Base-by-base conservation (phyloP, 163 green algal species). In the Chlamydomonas reinhardtii region DNA sequence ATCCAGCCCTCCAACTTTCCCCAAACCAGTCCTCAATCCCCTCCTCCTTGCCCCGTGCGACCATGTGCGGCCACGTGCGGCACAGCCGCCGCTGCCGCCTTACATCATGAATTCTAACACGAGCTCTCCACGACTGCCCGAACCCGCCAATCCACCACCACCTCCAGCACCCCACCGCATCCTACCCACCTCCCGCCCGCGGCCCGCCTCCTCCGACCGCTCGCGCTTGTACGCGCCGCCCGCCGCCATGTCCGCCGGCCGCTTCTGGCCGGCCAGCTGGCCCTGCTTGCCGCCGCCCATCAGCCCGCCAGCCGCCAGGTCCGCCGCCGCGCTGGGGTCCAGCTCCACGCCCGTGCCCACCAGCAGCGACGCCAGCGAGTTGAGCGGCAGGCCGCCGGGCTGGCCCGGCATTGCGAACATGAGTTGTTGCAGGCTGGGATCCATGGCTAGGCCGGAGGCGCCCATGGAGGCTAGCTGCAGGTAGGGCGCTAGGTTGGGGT, bases 171-270 rank as follows among this genome's bases (percentile, higher is more conserved):
- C 48, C 48, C 2, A 1, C 48, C 48, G 11, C 14, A 9, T 2
- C 48, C 48, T 17, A 17, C 48, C 48, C 80, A 86, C 80, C 80
- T 86, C 80, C 8, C 80, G 69, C 17, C 32, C 37, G 14, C 80
- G 80, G 27, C 80, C 80, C 48, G 48, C 48, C 70, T 86, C 80
- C 80, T 86, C 80, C 2, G 80, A 86, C 17, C 80, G 80, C 70
- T 86, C 80, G 17, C 80, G 69, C 80, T 86, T 86, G 69, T 86
- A 86, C 0, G 35, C 27, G 25, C 43, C 56, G 35, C 80, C 80
- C 11, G 9, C 52, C 25, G 54, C 73, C 15, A 69, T 69, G 32
- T 86, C 80, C 19, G 52, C 35, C 20, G 70, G 54, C 14, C 80
- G 80, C 37, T 86, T 86, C 37, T 32, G 35, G 24, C 79, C 77